Conservation (phyloP, 202 grass and related monocot genomes). For the Saccharum hybrid region DNA sequence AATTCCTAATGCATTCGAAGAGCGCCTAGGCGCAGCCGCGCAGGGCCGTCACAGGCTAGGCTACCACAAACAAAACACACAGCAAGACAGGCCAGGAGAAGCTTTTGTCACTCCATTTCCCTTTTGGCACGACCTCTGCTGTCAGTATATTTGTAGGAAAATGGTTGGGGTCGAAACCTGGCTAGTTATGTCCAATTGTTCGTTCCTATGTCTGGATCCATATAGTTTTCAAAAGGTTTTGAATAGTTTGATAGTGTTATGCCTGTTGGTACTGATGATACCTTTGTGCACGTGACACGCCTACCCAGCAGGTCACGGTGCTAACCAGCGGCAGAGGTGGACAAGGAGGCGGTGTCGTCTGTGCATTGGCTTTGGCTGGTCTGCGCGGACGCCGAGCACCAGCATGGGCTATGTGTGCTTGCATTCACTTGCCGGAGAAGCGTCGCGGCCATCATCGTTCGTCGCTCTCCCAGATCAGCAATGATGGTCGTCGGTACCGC, state of each 20-base stretch:
- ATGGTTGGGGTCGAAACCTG: background rate
- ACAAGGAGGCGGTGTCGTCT: background rate
- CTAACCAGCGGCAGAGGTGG: background rate
- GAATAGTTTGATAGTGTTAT: conserved; percentile 34
- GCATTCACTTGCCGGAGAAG: conserved; percentile 53
- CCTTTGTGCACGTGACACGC: conserved; percentile 37
- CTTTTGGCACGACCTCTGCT: background rate
- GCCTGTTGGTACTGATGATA: conserved; percentile 3
- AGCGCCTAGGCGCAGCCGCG: too few relatives aligned
- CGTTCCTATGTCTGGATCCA: conserved; percentile 31
- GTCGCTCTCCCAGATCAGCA: conserved; percentile 34
- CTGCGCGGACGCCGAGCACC: background rate
- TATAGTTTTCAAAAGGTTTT: conserved; percentile 45
- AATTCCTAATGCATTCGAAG: background rate
- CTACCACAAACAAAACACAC: background rate
- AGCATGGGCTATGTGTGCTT: conserved; percentile 35
- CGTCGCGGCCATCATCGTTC: conserved; percentile 34
- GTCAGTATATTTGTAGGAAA: background rate
- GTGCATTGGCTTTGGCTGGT: background rate
- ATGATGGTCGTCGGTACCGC: conserved; percentile 32
- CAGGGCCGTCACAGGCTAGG: background rate
- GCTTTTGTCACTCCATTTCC: conserved; percentile 16
- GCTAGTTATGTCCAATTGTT: background rate
- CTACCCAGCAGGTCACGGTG: conserved; percentile 24
- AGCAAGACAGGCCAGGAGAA: background rate